Evolutionary conservation across 2,329 filamentous ascomycete genomes (phyloP).

Genomic region (Daldinia sp.): DNA sequence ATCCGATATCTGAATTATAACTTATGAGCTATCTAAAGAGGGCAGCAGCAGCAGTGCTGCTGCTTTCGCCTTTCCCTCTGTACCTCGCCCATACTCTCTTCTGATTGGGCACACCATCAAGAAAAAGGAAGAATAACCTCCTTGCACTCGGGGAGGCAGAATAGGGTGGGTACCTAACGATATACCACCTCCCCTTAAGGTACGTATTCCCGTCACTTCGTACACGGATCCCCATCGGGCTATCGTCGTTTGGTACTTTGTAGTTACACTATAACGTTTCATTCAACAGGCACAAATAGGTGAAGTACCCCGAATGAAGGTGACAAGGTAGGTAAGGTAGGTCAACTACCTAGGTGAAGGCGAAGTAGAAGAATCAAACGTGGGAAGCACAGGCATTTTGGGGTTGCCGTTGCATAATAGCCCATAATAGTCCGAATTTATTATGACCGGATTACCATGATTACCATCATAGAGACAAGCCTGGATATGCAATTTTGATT

Average conservation of each 20-base stretch:
- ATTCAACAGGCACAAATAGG: not conserved
- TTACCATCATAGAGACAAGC: slow-evolving; percentile 6
- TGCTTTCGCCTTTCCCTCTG: not conserved
- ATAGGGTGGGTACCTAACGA: not conserved
- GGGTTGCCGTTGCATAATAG: slow-evolving; percentile 10
- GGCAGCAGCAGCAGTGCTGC: not conserved
- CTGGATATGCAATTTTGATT: slow-evolving; percentile 14
- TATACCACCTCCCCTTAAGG: not conserved
- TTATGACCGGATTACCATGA: slow-evolving; percentile 6
- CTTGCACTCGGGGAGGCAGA: not conserved
- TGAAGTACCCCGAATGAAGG: not conserved
- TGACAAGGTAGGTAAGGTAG: not conserved
- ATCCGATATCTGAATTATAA: slow-evolving; percentile 36
- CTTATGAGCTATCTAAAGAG: slow-evolving; percentile 11
- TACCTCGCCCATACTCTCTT: not conserved
- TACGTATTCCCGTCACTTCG: slow-evolving; percentile 7
- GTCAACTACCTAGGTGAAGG: not conserved
- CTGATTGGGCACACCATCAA: not conserved
- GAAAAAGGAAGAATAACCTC: slow-evolving; percentile 6
- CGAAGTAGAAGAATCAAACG: not conserved
- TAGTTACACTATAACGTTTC: slow-evolving; percentile 3
- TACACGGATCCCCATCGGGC: slow-evolving; percentile 10
- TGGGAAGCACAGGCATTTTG: slow-evolving; percentile 2
- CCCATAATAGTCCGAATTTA: slow-evolving; percentile 5
- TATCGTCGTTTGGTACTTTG: slow-evolving; percentile 7